These are phyloP conservation scores for Delonix regia DNA, from an alignment of 306 rosid species.

Conservation along the genomic window DNA sequence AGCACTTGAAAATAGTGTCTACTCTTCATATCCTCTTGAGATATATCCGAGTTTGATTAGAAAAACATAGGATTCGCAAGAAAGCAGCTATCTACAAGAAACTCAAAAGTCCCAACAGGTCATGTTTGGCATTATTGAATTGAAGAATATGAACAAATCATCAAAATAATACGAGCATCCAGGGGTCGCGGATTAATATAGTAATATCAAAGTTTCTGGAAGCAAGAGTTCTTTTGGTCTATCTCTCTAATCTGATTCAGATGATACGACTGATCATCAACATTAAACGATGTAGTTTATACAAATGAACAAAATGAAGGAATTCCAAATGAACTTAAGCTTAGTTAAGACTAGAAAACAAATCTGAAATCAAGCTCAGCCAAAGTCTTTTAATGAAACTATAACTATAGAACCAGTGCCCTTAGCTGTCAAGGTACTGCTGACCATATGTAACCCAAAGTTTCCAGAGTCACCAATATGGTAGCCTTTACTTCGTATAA, in stretches of 20 bases:
- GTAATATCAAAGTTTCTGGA: not conserved
- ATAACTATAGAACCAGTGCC: constrained; percentile 27
- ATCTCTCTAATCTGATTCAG: not conserved
- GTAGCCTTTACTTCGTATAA: not conserved
- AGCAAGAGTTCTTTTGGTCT: constrained; percentile 23
- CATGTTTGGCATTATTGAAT: not conserved
- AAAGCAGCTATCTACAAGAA: not conserved
- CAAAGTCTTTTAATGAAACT: constrained; percentile 34
- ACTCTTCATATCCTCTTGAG: not conserved
- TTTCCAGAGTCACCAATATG: not conserved
- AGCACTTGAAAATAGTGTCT: not conserved
- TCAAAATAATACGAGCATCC: constrained; percentile 29
- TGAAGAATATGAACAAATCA: not conserved
- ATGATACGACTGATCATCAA: not conserved
- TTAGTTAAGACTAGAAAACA: constrained; percentile 24
- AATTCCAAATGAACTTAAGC: not conserved
- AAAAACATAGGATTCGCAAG: not conserved
- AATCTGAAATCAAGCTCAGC: not conserved
- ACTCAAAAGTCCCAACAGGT: constrained; percentile 14
- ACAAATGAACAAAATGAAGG: not conserved
- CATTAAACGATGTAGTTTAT: not conserved
- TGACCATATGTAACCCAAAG: not conserved
- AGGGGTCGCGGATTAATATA: constrained; percentile 12
- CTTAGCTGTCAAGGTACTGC: constrained; percentile 31
- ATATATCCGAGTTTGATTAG: not conserved